phyloP scores from a whole-genome alignment of 257 asterid genomes.

The Craterostigma plantagineum region DNA sequence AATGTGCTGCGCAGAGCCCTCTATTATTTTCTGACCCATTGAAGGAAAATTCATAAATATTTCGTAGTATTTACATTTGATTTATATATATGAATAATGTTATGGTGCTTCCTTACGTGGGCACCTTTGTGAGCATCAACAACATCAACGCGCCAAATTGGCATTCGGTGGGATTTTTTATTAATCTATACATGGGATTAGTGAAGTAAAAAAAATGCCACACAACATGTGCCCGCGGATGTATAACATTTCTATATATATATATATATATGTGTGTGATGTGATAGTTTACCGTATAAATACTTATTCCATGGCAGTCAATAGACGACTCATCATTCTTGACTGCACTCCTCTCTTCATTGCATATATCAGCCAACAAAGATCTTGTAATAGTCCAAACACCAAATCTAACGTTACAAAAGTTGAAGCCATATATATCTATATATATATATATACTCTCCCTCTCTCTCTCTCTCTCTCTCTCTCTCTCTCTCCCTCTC shows the following conservation, averaged over 20 bases:
- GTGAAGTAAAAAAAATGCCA: too few species aligned
- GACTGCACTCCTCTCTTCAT: slow-evolving; percentile 27
- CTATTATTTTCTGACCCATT: slow-evolving; percentile 16
- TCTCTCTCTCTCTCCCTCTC: slow-evolving; percentile 2
- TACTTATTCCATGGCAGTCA: slow-evolving; percentile 4
- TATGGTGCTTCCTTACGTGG: too few species aligned
- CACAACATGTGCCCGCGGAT: too few species aligned
- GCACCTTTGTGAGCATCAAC: too few species aligned
- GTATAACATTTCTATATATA: too few species aligned
- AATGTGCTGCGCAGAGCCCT: slow-evolving; percentile 36
- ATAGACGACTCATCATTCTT: slow-evolving; percentile 5
- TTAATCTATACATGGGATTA: too few species aligned
- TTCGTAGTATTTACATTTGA: background rate
- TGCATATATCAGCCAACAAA: slow-evolving; percentile 47
- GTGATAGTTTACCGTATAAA: background rate
- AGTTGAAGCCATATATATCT: slow-evolving; percentile 8
- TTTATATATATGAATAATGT: background rate
- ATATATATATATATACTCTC: too few species aligned
- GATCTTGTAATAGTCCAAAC: slow-evolving; percentile 52
- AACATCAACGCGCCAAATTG: too few species aligned
- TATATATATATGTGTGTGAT: too few species aligned
- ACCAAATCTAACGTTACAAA: slow-evolving; percentile 24
- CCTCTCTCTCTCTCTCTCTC: too few species aligned
- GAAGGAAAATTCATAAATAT: slow-evolving; percentile 6
- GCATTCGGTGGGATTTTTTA: too few species aligned